Evolutionary conservation across 192 early-diverging fungal genomes (phyloP).

Genomic region (Kappamyces sp.): DNA sequence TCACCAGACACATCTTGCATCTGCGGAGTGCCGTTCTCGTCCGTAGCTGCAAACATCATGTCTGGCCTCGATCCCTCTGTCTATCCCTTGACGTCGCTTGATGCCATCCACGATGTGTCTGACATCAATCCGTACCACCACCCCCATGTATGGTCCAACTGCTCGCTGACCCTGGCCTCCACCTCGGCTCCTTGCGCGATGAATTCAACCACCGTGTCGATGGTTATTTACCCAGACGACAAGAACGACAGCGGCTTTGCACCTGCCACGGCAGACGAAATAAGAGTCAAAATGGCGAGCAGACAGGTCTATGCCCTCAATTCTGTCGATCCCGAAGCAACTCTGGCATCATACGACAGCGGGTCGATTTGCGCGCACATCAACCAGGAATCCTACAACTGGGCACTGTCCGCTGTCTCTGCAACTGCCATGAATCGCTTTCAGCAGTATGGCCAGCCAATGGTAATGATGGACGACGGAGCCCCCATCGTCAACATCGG

Average conservation of each 20-base stretch:
- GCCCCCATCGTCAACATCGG: slow-evolving; percentile 1
- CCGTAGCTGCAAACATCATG: slow-evolving; percentile 2
- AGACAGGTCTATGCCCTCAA: slow-evolving; percentile 2
- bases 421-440: neutral
- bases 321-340: neutral
- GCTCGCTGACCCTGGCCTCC: neutral
- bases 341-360: neutral
- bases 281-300: slow-evolving; percentile 3
- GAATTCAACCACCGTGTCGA: slow-evolving; percentile 3
- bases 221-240: slow-evolving; percentile 3
- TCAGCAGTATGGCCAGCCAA: slow-evolving; percentile 4
- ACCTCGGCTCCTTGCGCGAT: neutral
- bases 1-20: neutral
- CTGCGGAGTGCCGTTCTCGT: slow-evolving; percentile 3
- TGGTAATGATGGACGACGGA: neutral
- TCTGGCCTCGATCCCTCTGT: neutral
- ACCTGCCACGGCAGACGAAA: slow-evolving; percentile 3
- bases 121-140: slow-evolving; percentile 8
- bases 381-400: slow-evolving; percentile 5
- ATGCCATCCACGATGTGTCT: slow-evolving; percentile 6
- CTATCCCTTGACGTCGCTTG: slow-evolving; percentile 3
- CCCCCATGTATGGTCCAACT: slow-evolving; percentile 6
- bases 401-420: neutral
- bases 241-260: neutral
- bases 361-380: slow-evolving; percentile 2